Percentiles rank a stretch among this genome's conserved stretches.
Conservation (phyloP, 78 protist genomes). For the Dictyostelium discoideum region DNA sequence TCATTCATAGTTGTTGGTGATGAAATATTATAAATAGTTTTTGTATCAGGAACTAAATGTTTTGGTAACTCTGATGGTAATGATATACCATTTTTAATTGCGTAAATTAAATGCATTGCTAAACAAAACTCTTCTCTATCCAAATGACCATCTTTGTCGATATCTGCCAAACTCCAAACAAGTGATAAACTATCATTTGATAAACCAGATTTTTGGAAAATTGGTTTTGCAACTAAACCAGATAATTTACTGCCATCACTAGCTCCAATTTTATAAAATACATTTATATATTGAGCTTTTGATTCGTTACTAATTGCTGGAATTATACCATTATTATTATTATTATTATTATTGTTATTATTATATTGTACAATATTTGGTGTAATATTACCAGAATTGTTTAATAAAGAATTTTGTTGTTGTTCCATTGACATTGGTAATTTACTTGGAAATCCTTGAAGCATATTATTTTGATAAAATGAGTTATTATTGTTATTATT, state of each 20-base stretch:
- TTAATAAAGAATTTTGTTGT: not conserved
- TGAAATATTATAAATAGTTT: conserved; percentile 11
- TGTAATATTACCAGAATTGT: not conserved
- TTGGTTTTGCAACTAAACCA: conserved; percentile 23
- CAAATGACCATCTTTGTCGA: conserved; percentile 42
- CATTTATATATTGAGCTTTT: conserved; percentile 61
- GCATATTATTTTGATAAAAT: conserved; percentile 24
- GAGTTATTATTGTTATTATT: not conserved
- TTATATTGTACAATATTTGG: conserved; percentile 1
- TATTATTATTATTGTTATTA: not conserved
- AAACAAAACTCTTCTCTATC: conserved; percentile 60
- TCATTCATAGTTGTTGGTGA: conserved; percentile 28
- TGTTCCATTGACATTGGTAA: conserved; percentile 47
- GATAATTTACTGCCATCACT: not conserved
- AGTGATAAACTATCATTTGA: conserved; percentile 15
- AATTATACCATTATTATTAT: not conserved
- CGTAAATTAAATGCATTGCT: conserved; percentile 68
- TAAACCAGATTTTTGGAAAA: conserved; percentile 36
- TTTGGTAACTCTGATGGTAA: conserved; percentile 44
- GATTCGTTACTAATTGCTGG: conserved; percentile 70
- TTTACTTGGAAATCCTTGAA: conserved; percentile 47
- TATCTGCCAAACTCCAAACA: conserved; percentile 54
- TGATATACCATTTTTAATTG: conserved; percentile 3
- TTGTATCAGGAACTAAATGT: conserved; percentile 50
- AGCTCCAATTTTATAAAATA: conserved; percentile 35